Conservation (phyloP, 768 basidiomycete genomes). For the Trametes sanguinea region DNA sequence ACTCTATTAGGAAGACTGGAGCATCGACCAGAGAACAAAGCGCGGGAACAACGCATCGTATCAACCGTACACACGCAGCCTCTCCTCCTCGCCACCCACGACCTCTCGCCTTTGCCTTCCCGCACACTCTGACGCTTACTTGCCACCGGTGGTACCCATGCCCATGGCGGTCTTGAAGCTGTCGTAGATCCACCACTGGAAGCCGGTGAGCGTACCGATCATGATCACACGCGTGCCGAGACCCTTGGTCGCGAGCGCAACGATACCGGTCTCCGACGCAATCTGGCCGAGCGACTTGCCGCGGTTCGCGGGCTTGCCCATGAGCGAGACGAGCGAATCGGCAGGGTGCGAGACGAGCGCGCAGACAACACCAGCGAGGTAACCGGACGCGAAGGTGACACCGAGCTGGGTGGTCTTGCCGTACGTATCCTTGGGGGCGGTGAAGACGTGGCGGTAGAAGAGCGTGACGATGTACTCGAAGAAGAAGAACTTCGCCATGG, state of each 20-base stretch:
- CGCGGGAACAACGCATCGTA: slow-evolving; percentile 13
- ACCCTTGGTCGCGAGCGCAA: slow-evolving; percentile 76
- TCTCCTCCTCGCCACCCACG: not conserved
- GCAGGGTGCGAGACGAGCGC: slow-evolving; percentile 97
- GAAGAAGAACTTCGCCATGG: slow-evolving; percentile 99
- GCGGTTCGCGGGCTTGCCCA: slow-evolving; percentile 87
- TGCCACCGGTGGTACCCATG: slow-evolving; percentile 86
- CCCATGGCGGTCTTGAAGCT: slow-evolving; percentile 83
- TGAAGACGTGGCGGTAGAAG: slow-evolving; percentile 89
- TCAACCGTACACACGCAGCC: slow-evolving; percentile 13
- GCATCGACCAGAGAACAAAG: slow-evolving; percentile 17
- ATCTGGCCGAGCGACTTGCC: slow-evolving; percentile 77
- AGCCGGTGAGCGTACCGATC: slow-evolving; percentile 65
- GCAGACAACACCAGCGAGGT: slow-evolving; percentile 94
- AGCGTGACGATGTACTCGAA: slow-evolving; percentile 85
- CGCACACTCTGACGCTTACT: slow-evolving; percentile 49
- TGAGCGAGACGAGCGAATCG: slow-evolving; percentile 89
- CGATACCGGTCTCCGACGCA: slow-evolving; percentile 67
- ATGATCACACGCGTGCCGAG: slow-evolving; percentile 85
- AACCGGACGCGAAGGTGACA: slow-evolving; percentile 87
- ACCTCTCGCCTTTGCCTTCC: not conserved
- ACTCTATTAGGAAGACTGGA: slow-evolving; percentile 20
- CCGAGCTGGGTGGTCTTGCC: slow-evolving; percentile 84
- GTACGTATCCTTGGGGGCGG: slow-evolving; percentile 75
- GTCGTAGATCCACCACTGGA: slow-evolving; percentile 96